These are phyloP conservation scores for Penicillium silybi DNA, from an alignment of 495 filamentous ascomycete species.

Conservation along the genomic window DNA sequence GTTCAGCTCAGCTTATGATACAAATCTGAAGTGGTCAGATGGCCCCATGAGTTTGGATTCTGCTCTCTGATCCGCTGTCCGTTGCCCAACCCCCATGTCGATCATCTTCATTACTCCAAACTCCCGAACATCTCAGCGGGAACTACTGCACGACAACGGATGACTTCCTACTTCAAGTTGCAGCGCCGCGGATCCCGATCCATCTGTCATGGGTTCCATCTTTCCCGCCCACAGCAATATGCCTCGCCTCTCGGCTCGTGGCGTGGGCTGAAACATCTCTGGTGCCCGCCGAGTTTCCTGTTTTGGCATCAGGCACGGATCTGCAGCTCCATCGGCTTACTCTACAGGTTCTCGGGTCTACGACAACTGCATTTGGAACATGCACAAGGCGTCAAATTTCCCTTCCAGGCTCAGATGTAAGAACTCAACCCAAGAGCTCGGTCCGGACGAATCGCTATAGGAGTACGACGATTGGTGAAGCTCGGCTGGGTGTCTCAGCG, in stretches of 20 bases:
- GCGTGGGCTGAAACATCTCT: slow-evolving; percentile 18
- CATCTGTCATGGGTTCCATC: slow-evolving; percentile 12
- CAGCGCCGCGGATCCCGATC: slow-evolving; percentile 6
- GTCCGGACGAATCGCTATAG: slow-evolving; percentile 1
- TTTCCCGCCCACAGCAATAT: slow-evolving; percentile 4
- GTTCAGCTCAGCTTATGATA: neutral
- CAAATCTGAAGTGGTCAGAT: neutral
- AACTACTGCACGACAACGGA: slow-evolving; percentile 4
- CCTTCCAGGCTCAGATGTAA: slow-evolving; percentile 11
- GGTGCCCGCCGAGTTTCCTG: slow-evolving; percentile 2
- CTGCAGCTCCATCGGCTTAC: slow-evolving; percentile 1
- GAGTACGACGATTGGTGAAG: neutral
- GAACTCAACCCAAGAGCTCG: slow-evolving; percentile 13
- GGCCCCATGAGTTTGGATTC: neutral
- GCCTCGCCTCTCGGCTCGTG: slow-evolving; percentile 1
- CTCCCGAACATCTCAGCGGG: neutral
- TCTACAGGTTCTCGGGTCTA: neutral
- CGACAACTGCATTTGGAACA: neutral
- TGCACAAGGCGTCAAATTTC: neutral
- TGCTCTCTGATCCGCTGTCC: neutral
- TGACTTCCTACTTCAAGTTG: neutral
- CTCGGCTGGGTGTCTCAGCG: neutral
- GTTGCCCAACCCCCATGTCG: neutral
- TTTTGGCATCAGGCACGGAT: neutral
- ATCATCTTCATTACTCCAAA: neutral